phyloP scores from a whole-genome alignment of 1,284 basidiomycete species.

The Blastosporella zonata region DNA sequence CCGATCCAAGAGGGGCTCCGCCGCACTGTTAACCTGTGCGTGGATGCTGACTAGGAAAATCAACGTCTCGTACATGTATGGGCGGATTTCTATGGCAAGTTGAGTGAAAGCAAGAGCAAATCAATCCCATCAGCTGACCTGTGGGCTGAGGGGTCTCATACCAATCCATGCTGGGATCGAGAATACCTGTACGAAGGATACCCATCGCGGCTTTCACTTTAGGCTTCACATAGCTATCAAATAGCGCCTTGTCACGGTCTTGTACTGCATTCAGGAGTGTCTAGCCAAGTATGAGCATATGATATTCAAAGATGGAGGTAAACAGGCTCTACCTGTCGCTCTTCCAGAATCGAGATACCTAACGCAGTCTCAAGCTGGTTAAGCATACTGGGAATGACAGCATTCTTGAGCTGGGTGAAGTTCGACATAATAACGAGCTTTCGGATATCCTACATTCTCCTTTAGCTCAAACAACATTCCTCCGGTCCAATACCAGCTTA shows the following conservation, averaged over 20 bases:
- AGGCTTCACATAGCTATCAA: constrained; percentile 83
- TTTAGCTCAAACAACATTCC: constrained; percentile 14
- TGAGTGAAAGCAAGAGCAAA: background rate
- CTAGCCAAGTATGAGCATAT: constrained; percentile 22
- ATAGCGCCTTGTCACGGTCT: constrained; percentile 84
- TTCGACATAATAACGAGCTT: constrained; percentile 91
- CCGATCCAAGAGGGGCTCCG: constrained; percentile 78
- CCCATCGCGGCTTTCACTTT: constrained; percentile 67
- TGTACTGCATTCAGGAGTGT: constrained; percentile 76
- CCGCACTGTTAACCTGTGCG: constrained; percentile 82
- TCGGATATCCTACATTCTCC: constrained; percentile 68
- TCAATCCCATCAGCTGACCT: constrained; percentile 45
- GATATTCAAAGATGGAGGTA: constrained; percentile 2
- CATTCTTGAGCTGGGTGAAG: constrained; percentile 72
- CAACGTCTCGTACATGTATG: constrained; percentile 91
- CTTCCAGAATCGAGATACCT: constrained; percentile 72
- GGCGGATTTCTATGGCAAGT: constrained; percentile 72
- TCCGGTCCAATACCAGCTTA: constrained; percentile 33
- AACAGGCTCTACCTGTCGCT: constrained; percentile 53
- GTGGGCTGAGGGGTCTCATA: constrained; percentile 84
- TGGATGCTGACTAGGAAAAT: constrained; percentile 91
- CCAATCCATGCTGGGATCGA: constrained; percentile 87
- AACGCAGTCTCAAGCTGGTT: constrained; percentile 79
- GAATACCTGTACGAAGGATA: constrained; percentile 77
- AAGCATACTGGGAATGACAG: constrained; percentile 78